Percentiles rank a stretch among this genome's conserved stretches.
Conservation (phyloP, 306 rosid genomes). For the Dryas octopetala region DNA sequence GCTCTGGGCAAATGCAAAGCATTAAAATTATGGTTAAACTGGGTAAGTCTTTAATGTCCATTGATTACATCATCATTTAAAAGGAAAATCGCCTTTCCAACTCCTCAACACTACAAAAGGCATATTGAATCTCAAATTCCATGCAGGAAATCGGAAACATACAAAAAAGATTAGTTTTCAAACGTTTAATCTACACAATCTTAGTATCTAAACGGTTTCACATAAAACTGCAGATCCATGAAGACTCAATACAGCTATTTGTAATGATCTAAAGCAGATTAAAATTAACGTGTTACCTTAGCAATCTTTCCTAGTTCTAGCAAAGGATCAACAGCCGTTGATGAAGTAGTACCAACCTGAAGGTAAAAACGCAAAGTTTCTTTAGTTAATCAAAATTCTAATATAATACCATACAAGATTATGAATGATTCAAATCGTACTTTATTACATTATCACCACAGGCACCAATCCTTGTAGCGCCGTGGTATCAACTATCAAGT, state of each 20-base stretch:
- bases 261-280: background rate
- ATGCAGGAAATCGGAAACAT: background rate
- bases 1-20: slow-evolving; percentile 42
- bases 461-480: too few species aligned
- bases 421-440: background rate
- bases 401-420: background rate
- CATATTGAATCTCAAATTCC: background rate
- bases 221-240: background rate
- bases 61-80: background rate
- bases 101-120: background rate
- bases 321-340: slow-evolving; percentile 91
- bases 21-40: slow-evolving; percentile 24
- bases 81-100: background rate
- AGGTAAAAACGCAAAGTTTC: slow-evolving; percentile 21
- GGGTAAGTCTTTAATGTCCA: slow-evolving; percentile 21
- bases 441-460: too few species aligned
- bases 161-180: too few species aligned
- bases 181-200: background rate
- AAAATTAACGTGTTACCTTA: slow-evolving; percentile 48
- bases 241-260: background rate
- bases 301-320: slow-evolving; percentile 59
- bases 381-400: slow-evolving; percentile 14
- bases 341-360: slow-evolving; percentile 95
- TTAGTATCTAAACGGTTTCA: background rate
- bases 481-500: too few species aligned